phyloP scores from a whole-genome alignment of 2,329 filamentous ascomycete genomes.

The Hypomyces perniciosus region DNA sequence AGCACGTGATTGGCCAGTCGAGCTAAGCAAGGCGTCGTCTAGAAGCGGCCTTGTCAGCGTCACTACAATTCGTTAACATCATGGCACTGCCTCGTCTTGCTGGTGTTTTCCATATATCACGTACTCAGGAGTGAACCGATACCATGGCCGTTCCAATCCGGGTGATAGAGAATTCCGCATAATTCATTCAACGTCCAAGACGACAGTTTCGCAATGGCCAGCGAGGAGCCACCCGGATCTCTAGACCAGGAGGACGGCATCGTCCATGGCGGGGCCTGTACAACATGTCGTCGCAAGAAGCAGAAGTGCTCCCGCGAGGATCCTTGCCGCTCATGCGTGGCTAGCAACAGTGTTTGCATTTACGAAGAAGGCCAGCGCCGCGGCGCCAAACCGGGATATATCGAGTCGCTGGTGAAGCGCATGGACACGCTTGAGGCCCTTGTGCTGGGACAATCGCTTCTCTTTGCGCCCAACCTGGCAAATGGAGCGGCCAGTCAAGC shows the following conservation, averaged over 20 bases:
- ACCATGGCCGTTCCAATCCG: too few species aligned
- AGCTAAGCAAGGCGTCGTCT: too few species aligned
- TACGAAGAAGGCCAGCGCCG: constrained; percentile 13
- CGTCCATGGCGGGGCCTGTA: constrained; percentile 10
- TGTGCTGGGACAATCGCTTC: constrained; percentile 13
- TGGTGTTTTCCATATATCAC: too few species aligned
- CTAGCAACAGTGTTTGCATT: constrained; percentile 8
- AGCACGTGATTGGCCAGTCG: too few species aligned
- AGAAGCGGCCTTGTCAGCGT: too few species aligned
- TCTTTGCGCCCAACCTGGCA: constrained; percentile 3
- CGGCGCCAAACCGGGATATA: constrained; percentile 12
- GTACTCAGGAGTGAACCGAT: too few species aligned
- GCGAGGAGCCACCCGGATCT: neutral
- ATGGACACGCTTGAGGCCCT: constrained; percentile 14
- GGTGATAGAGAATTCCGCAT: too few species aligned
- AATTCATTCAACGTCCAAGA: too few species aligned
- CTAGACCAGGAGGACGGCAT: neutral
- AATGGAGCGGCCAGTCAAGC: neutral
- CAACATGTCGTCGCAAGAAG: constrained; percentile 13
- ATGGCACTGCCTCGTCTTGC: too few species aligned
- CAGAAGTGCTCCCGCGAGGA: constrained; percentile 13
- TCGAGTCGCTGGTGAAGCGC: constrained; percentile 10
- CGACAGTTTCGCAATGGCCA: neutral
- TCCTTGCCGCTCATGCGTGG: constrained; percentile 11
- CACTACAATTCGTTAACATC: too few species aligned